Evolutionary conservation across 768 basidiomycete genomes (phyloP), one percentile per base, ranked within the genome.

Genomic region (Suillus clintonianus): DNA sequence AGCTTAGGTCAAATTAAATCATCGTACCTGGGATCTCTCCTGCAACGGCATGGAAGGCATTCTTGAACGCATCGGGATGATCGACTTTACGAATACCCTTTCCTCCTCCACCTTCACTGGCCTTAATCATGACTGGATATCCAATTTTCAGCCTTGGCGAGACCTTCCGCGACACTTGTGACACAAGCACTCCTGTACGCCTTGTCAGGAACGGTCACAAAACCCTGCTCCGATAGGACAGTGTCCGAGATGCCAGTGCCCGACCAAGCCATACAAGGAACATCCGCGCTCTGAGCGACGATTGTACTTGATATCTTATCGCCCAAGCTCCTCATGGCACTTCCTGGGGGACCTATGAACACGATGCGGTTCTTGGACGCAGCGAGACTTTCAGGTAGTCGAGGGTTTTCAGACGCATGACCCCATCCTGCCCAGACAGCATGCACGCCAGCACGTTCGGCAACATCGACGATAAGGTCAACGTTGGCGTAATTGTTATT

Each of bases 351-450:
- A 65, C 97, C 97, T 73, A 99, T 99, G 82, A 99, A 99, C 64
- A 99, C 92, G 74, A 99, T 96, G 79, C 95, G 97, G 81, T 95
- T 86, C 77, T 93, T 94, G 77, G 89, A 94, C 4, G 94, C 90
- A 37, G 91, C 88, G 47, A 99, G 86, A 64, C 91, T 91, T 76
- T 99, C 97, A 1, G 97, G 97, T 24, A 99, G 80, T 60, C 95
- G 89, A 1, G 97, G 97, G 77, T 99, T 99, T 78, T 99, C 97
- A 3, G 97, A 99, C 32, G 97, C 97, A 77, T 99, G 97, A 57
- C 97, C 97, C 97, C 97, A 99, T 62, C 97, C 97, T 41, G 97
- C 97, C 97, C 97, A 99, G 30, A 99, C 97, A 50, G 97, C 97
- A 72, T 99, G 97, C 1, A 99, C 97, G 37, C 95, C 97, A 24